Evolutionary conservation across 2,329 filamentous ascomycete species (phyloP), one percentile per base, ranked within the genome.

Genomic region (Coniochaeta ligniaria): DNA sequence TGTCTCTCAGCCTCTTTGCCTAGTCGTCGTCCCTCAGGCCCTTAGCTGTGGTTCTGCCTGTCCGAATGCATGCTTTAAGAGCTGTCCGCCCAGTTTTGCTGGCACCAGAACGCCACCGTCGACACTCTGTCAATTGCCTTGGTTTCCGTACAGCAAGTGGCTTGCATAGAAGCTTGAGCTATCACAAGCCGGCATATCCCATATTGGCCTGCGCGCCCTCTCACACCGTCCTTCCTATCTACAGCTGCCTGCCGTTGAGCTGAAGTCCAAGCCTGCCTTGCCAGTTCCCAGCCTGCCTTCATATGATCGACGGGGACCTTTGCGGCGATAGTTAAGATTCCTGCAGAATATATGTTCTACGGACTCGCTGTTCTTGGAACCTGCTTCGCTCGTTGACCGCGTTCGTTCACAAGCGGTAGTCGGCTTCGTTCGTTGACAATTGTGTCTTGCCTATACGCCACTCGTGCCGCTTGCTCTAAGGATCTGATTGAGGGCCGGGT

Each of bases 1-100:
- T 52, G 47, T 52, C 17, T 52, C 47, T 52, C 47, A 52, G 47
- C 47, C 47, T 52, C 47, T 52, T 52, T 52, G 47, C 47, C 47
- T 52, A 31, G 47, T 52, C 47, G 47, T 52, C 47, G 31, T 52
- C 47, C 24, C 8, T 52, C 47, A 14, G 47, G 24, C 26, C 47
- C 31, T 31, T 31, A 17, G 47, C 47, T 22, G 47, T 31, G 47
- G 47, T 17, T 31, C 47, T 31, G 22, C 24, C 11, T 12, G 6
- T 28, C 47, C 47, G 47, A 31, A 52, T 52, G 47, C 47, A 31
- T 52, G 47, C 47, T 52, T 52, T 52, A 52, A 52, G 24, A 31
- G 47, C 24, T 28, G 24, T 17, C 12, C 47, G 12, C 47, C 47
- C 47, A 52, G 47, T 16, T 31, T 17, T 24, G 43, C 43, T 47